phyloP scores from a whole-genome alignment of 176 grass and related monocot species.

The Tillandsia fasciculata region DNA sequence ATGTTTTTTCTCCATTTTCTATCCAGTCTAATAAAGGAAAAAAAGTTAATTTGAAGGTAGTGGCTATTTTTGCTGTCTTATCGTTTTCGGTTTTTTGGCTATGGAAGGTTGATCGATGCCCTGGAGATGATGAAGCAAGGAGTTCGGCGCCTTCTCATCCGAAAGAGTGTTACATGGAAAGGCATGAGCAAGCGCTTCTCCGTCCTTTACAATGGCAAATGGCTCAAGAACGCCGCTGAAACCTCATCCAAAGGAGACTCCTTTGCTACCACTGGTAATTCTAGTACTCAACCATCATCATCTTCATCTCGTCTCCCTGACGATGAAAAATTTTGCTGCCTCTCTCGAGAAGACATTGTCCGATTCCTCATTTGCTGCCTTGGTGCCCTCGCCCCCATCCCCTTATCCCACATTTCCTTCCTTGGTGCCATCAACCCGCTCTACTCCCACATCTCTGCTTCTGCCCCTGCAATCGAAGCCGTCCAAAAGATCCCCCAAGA shows the following conservation, averaged over 20 bases:
- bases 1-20: not conserved
- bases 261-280: conserved; percentile 18
- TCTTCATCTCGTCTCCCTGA: conserved; percentile 20
- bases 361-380: conserved; percentile 88
- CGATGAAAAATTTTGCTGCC: conserved; percentile 59
- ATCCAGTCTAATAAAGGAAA: not conserved
- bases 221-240: conserved; percentile 55
- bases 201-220: conserved; percentile 70
- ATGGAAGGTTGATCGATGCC: conserved; percentile 77
- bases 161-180: conserved; percentile 66
- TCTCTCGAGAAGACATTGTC: conserved; percentile 85
- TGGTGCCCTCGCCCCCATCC: conserved; percentile 73
- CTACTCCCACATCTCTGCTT: conserved; percentile 44
- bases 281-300: not conserved
- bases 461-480: conserved; percentile 55
- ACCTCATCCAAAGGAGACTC: conserved; percentile 29
- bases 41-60: not conserved
- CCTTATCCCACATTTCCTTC: conserved; percentile 64
- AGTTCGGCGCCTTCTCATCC: conserved; percentile 76
- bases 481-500: conserved; percentile 52
- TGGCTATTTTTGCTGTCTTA: not conserved
- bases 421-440: conserved; percentile 58
- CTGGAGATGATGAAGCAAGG: conserved; percentile 92
- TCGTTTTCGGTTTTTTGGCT: conserved; percentile 4
- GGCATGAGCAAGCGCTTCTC: conserved; percentile 89